Evolutionary conservation across 2,329 filamentous ascomycete genomes (phyloP).

Genomic region (Botrytis elliptica): DNA sequence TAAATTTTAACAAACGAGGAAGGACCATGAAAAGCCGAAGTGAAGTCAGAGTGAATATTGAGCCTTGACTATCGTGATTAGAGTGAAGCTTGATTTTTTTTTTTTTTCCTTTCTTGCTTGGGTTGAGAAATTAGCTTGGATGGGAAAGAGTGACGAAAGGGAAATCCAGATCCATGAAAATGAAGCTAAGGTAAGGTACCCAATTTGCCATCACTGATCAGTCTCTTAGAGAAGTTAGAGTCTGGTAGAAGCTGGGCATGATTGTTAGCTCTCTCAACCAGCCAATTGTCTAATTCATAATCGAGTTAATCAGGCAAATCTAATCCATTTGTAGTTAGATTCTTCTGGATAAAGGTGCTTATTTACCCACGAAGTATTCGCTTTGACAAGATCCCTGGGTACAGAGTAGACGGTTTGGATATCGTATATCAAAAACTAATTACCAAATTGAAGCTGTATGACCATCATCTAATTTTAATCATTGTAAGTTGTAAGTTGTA

Average conservation of each 20-base stretch:
- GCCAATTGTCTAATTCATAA: background rate
- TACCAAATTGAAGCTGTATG: background rate
- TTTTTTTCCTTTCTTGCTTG: background rate
- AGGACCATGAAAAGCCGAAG: background rate
- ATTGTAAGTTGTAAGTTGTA: too few species aligned
- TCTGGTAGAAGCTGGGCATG: background rate
- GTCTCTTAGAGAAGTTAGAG: background rate
- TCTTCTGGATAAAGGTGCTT: background rate
- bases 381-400: background rate
- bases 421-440: background rate
- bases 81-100: slow-evolving; percentile 8
- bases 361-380: background rate
- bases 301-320: background rate
- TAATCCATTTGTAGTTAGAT: background rate
- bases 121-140: background rate
- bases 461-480: background rate
- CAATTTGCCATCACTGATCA: background rate
- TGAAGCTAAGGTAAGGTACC: slow-evolving; percentile 13
- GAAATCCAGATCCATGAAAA: background rate
- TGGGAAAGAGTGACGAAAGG: slow-evolving; percentile 1
- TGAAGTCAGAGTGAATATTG: slow-evolving; percentile 6
- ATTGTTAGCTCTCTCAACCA: background rate
- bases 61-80: background rate
- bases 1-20: background rate
- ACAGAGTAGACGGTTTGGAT: background rate